Conservation (phyloP, 2,329 filamentous ascomycete species). For the Nakataea oryzae region DNA sequence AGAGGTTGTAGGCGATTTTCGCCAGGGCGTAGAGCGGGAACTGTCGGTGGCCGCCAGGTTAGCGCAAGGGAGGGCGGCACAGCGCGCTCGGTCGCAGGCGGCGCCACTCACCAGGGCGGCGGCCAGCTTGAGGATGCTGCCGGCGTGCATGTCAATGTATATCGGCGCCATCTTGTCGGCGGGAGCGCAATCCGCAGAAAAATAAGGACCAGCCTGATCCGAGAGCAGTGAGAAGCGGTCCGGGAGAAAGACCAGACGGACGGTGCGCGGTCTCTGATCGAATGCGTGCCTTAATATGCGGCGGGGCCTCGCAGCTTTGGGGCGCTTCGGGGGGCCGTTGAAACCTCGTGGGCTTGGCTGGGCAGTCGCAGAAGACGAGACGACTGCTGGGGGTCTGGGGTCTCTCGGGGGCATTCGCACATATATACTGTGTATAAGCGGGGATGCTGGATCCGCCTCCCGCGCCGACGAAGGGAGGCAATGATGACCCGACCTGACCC, state of each 20-base stretch:
- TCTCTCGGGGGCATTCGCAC: too few relatives aligned
- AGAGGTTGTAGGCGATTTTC: constrained; percentile 2
- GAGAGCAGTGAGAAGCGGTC: not conserved
- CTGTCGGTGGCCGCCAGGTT: not conserved
- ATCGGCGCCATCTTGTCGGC: not conserved
- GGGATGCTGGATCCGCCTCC: too few relatives aligned
- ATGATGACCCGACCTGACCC: too few relatives aligned
- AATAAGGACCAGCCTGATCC: not conserved
- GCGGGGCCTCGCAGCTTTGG: not conserved
- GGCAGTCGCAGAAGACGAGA: not conserved
- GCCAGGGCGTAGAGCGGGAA: not conserved
- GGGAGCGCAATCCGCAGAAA: not conserved
- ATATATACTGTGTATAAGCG: not conserved
- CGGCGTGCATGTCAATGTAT: not conserved
- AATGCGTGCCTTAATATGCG: not conserved
- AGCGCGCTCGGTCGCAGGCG: not conserved
- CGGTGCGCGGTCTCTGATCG: not conserved
- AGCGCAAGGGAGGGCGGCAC: too few relatives aligned
- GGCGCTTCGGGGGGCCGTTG: not conserved
- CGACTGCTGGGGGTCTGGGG: not conserved
- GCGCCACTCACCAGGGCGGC: not conserved
- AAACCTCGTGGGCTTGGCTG: not conserved
- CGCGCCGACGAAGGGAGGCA: too few relatives aligned
- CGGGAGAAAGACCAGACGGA: not conserved
- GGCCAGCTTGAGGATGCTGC: not conserved